Evolutionary conservation across 148 eudicot genomes (phyloP).

Genomic region (Heliosperma pusillum): DNA sequence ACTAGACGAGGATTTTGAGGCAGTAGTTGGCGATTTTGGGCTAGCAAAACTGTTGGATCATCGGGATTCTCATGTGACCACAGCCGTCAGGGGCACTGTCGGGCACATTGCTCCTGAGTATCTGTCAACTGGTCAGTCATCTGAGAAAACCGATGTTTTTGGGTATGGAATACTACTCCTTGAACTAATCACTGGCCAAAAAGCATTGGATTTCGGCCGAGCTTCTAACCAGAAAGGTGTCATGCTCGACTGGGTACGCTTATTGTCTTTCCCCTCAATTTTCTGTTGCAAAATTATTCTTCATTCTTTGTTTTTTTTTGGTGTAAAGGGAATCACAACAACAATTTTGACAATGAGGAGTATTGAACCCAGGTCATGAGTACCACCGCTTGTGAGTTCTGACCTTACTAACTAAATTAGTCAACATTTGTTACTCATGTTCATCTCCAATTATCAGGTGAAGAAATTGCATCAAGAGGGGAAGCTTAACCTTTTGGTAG

Average conservation of each 20-base stretch:
- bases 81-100: constrained; percentile 87
- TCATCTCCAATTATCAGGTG: constrained; percentile 38
- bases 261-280: neutral
- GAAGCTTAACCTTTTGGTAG: constrained; percentile 62
- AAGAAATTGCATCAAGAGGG: constrained; percentile 79
- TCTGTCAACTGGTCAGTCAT: constrained; percentile 79
- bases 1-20: constrained; percentile 85
- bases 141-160: constrained; percentile 91
- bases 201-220: constrained; percentile 74
- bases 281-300: neutral
- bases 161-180: constrained; percentile 87
- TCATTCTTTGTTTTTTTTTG: neutral
- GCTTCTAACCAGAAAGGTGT: constrained; percentile 72
- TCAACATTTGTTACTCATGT: neutral
- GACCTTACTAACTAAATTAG: too few species aligned
- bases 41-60: constrained; percentile 86
- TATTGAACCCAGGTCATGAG: too few species aligned
- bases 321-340: too few species aligned
- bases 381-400: too few species aligned
- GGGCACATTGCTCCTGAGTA: constrained; percentile 97
- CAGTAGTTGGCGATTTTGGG: constrained; percentile 93
- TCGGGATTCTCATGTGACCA: constrained; percentile 79
- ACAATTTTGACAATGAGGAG: too few species aligned
- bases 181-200: constrained; percentile 84
- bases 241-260: constrained; percentile 84